Conservation (phyloP, 2,329 filamentous ascomycete species). For the Cryphonectria japonica region DNA sequence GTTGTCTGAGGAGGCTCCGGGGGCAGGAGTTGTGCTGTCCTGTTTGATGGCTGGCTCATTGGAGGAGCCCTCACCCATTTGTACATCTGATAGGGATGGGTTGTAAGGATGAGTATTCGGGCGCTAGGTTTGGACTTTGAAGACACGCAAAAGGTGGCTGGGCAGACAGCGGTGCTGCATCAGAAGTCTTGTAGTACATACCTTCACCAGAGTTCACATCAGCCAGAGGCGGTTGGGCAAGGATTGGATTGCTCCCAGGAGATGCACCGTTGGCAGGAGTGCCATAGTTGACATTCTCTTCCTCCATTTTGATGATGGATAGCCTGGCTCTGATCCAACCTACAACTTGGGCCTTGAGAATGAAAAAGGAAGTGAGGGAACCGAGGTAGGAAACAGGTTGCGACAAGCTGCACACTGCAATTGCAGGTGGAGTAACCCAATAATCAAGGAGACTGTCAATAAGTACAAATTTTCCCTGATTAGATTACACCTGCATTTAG, state of each 20-base stretch:
- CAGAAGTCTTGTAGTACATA: constrained; percentile 36
- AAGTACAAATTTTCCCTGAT: neutral
- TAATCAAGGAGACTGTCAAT: neutral
- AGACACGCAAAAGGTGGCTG: neutral
- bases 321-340: constrained; percentile 27
- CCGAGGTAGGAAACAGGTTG: neutral
- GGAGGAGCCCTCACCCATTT: constrained; percentile 60
- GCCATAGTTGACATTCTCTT: constrained; percentile 58
- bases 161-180: neutral
- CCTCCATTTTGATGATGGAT: constrained; percentile 56
- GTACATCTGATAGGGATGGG: constrained; percentile 54
- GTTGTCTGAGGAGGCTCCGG: constrained; percentile 60
- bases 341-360: constrained; percentile 5
- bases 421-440: constrained; percentile 20
- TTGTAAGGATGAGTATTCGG: constrained; percentile 1
- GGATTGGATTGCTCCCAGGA: constrained; percentile 59
- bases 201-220: constrained; percentile 52
- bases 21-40: constrained; percentile 62
- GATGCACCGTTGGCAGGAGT: constrained; percentile 61
- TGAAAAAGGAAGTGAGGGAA: neutral
- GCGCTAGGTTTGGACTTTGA: neutral
- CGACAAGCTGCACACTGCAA: constrained; percentile 22
- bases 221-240: constrained; percentile 57
- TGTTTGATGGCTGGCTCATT: constrained; percentile 60
- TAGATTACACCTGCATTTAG: neutral